Percentiles rank a stretch among this genome's conserved stretches.
Conservation (phyloP, 2,329 filamentous ascomycete species). For the Aspergillus sp. region DNA sequence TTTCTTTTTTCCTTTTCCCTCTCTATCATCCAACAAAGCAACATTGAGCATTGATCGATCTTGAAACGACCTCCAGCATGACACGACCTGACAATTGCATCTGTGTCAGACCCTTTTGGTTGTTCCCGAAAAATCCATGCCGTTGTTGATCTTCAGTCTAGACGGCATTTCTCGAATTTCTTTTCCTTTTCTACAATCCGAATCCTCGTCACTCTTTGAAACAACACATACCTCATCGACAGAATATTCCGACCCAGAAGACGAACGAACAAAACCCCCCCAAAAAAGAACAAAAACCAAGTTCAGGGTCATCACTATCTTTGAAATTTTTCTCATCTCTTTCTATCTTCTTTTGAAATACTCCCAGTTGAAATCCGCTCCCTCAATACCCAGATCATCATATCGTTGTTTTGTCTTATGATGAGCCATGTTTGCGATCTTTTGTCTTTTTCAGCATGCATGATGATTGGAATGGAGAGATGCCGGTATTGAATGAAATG, state of each 20-base stretch:
- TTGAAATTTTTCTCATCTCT: neutral
- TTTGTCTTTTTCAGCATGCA: conserved; percentile 12
- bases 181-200: conserved; percentile 13
- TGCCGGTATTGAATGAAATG: conserved; percentile 24
- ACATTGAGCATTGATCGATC: neutral
- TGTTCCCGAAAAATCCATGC: neutral
- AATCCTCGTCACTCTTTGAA: conserved; percentile 8
- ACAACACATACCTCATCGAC: neutral
- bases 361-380: conserved; percentile 2
- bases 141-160: conserved; percentile 10
- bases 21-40: conserved; percentile 1
- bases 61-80: neutral
- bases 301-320: neutral
- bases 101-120: neutral
- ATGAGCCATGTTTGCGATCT: conserved; percentile 13
- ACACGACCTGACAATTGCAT: neutral
- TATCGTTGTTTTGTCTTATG: conserved; percentile 13
- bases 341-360: conserved; percentile 4
- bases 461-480: conserved; percentile 25
- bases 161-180: conserved; percentile 13
- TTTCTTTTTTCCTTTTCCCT: conserved; percentile 1
- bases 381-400: conserved; percentile 9
- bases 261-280: conserved; percentile 6
- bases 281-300: conserved; percentile 10
- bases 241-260: neutral